Conservation (phyloP, 352 stramenopile genomes). For the Globisporangium camurandrum region DNA sequence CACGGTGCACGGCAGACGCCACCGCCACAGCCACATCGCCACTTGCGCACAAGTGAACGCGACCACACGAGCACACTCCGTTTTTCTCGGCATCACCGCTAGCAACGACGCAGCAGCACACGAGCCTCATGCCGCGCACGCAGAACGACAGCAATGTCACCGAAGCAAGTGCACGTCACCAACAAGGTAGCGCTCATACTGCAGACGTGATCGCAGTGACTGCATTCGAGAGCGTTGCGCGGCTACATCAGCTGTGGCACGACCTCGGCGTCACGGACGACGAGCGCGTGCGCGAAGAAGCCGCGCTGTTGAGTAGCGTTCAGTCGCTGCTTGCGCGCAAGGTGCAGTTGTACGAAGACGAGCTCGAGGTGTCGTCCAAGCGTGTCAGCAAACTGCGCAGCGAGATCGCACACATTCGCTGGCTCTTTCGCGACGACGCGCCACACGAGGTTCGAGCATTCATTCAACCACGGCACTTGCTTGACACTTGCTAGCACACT, state of each 20-base stretch:
- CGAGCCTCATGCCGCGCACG: too few relatives aligned
- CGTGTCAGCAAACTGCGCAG: conserved; percentile 17
- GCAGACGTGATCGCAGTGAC: not conserved
- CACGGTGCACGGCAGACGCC: too few relatives aligned
- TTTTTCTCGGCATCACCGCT: too few relatives aligned
- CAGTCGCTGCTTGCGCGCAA: conserved; percentile 2
- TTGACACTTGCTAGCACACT: too few relatives aligned
- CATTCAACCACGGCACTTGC: not conserved
- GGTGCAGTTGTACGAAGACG: conserved; percentile 12
- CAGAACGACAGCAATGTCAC: not conserved
- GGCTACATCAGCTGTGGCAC: conserved; percentile 26
- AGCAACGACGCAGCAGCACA: not conserved
- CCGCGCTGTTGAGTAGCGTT: conserved; percentile 5
- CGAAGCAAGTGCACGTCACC: not conserved
- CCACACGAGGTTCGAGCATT: conserved; percentile 12
- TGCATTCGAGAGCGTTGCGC: conserved; percentile 7
- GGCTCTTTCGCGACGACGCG: conserved; percentile 23
- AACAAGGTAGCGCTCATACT: not conserved
- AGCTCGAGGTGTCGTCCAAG: conserved; percentile 16
- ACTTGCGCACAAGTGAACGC: too few relatives aligned
- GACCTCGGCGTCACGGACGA: conserved; percentile 19
- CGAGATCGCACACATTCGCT: conserved; percentile 26
- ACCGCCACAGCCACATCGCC: too few relatives aligned
- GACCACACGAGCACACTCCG: too few relatives aligned
- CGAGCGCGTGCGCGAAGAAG: conserved; percentile 24